Evolutionary conservation across 805 yeast species (phyloP).

Genomic region (Babjeviella inositovora): DNA sequence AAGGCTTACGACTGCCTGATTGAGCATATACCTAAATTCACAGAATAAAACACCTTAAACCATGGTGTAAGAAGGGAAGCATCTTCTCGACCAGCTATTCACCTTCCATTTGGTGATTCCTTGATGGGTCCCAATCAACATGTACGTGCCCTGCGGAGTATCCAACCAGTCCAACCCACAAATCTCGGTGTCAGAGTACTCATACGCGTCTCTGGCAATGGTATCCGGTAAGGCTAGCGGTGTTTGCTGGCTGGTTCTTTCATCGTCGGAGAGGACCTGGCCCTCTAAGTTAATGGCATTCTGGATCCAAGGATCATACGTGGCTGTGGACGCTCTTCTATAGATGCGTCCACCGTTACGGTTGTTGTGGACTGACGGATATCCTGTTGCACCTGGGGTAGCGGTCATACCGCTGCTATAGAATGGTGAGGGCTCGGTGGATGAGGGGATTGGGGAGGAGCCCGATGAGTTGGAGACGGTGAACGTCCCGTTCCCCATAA

Average conservation of each 20-base stretch:
- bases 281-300: too few relatives aligned
- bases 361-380: neutral
- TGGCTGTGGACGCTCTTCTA: slow-evolving; percentile 4
- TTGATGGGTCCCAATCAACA: slow-evolving; percentile 47
- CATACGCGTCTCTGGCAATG: slow-evolving; percentile 4
- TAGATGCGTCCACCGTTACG: slow-evolving; percentile 1
- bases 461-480: too few relatives aligned
- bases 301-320: slow-evolving; percentile 7
- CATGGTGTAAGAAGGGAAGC: slow-evolving; percentile 46
- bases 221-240: slow-evolving; percentile 6
- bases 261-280: too few relatives aligned
- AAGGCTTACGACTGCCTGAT: slow-evolving; percentile 1
- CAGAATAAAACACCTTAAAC: too few relatives aligned
- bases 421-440: too few relatives aligned
- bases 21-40: slow-evolving; percentile 1
- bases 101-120: slow-evolving; percentile 62
- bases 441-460: too few relatives aligned
- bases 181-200: slow-evolving; percentile 27
- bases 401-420: too few relatives aligned
- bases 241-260: too few relatives aligned
- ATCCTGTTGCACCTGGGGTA: too few relatives aligned
- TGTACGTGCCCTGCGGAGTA: slow-evolving; percentile 28
- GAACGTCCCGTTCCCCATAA: too few relatives aligned
- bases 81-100: slow-evolving; percentile 45
- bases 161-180: slow-evolving; percentile 47